These are phyloP conservation scores for Corinectria fuckeliana DNA, from an alignment of 2,329 filamentous ascomycete genomes.

Conservation along the genomic window DNA sequence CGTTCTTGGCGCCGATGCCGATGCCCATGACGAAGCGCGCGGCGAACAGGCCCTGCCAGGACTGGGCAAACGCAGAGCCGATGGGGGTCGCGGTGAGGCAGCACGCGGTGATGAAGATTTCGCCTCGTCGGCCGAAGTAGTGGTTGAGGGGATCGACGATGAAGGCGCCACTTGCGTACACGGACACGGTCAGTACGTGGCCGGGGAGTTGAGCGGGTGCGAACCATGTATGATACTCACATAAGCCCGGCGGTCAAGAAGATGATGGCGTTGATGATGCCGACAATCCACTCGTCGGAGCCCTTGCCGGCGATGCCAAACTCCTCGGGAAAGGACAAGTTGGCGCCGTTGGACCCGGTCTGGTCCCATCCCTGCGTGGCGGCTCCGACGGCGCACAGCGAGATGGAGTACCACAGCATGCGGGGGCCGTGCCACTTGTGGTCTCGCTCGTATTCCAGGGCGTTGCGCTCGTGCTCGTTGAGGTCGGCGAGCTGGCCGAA, in stretches of 20 bases:
- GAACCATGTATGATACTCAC: conserved; percentile 53
- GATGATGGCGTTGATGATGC: conserved; percentile 44
- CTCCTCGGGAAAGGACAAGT: conserved; percentile 61
- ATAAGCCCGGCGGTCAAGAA: conserved; percentile 60
- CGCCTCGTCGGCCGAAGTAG: conserved; percentile 69
- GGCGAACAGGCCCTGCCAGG: conserved; percentile 70
- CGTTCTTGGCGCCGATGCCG: conserved; percentile 70
- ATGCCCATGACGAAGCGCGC: conserved; percentile 72
- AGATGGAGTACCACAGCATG: conserved; percentile 53
- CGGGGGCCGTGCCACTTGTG: conserved; percentile 64
- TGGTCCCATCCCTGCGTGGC: conserved; percentile 69
- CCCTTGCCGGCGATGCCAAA: conserved; percentile 46
- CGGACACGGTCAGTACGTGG: too few species aligned
- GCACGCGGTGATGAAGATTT: conserved; percentile 68
- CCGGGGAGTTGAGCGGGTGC: background rate
- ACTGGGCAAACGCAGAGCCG: conserved; percentile 61
- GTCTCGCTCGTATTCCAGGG: conserved; percentile 54
- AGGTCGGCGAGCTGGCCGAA: conserved; percentile 41
- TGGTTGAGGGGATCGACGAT: conserved; percentile 64
- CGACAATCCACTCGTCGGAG: conserved; percentile 52
- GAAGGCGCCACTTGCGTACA: conserved; percentile 26
- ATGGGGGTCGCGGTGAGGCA: conserved; percentile 42
- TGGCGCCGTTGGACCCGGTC: conserved; percentile 67
- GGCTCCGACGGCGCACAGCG: conserved; percentile 61
- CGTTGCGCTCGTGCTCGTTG: conserved; percentile 43